Evolutionary conservation across 805 yeast species (phyloP).

Genomic region (Kuraishia ogatae): DNA sequence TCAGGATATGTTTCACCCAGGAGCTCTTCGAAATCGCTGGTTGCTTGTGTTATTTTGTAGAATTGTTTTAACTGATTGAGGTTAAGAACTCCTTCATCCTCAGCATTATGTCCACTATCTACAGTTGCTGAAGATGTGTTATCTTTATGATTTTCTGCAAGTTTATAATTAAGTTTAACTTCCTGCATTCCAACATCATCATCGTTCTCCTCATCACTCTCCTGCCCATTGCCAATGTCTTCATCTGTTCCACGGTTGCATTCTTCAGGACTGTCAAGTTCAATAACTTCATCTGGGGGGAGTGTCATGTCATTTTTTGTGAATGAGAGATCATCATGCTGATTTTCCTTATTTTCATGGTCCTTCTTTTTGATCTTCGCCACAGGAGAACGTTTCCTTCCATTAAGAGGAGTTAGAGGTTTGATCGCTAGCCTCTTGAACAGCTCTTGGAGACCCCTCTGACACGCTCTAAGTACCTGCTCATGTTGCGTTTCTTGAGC

Average conservation of each 20-base stretch:
- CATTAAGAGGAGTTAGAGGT: background rate
- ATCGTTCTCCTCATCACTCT: conserved; percentile 9
- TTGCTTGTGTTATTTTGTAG: conserved; percentile 55
- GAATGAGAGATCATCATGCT: conserved; percentile 10
- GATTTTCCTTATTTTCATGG: conserved; percentile 17
- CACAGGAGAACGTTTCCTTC: background rate
- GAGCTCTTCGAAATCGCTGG: conserved; percentile 29
- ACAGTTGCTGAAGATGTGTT: background rate
- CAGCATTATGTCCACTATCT: conserved; percentile 5
- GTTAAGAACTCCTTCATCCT: conserved; percentile 30
- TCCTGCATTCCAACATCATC: conserved; percentile 10
- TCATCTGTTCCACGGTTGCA: background rate
- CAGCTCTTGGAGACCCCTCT: conserved; percentile 43
- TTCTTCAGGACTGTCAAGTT: background rate
- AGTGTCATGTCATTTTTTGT: conserved; percentile 8
- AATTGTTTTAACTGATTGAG: conserved; percentile 70
- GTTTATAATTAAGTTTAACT: conserved; percentile 6
- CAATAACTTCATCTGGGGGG: background rate
- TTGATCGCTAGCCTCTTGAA: conserved; percentile 35
- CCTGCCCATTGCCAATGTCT: background rate
- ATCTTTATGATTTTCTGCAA: conserved; percentile 4
- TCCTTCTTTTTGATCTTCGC: too few relatives aligned
- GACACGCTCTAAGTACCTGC: conserved; percentile 39
- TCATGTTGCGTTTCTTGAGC: conserved; percentile 45
- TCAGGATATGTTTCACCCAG: conserved; percentile 59